Evolutionary conservation across 1,284 basidiomycete species (phyloP), one percentile per base, ranked within the genome.

Genomic region (Trametes pubescens): DNA sequence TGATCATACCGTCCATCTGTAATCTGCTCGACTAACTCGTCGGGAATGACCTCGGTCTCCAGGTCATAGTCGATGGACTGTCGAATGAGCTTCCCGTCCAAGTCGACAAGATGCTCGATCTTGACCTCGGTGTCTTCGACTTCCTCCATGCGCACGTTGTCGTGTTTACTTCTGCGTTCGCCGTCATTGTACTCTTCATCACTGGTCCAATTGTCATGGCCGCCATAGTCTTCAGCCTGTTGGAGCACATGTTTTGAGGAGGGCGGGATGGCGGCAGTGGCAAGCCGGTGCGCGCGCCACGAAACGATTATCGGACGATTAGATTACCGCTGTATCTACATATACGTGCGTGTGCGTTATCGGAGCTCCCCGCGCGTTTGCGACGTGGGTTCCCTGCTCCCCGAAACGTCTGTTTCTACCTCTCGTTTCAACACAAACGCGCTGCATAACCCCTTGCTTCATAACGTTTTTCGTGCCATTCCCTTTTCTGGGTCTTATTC

Each of bases 1-100:
- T 80, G 72, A 64, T 84, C 80, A 16, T 79, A 77, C 4, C 59
- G 57, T 8, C 58, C 72, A n/a, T 64, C 73, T 18, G 79, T 75
- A 58, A 81, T 76, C 0, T 71, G 16, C 10, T 69, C 59, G 7
- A 60, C 59, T 2, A 71, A 69, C 46, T 79, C 68, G 8, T 70
- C 69, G 0, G 78, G 80, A 21, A 81, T 75, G 13, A 79, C 69
- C 48, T 75, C 71, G 4, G 52, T 65, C n/a, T 76, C 70, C 3
- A 74, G 64, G 1, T 74, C 71, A 7, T 79, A 57, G 0, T 69
- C 61, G 3, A 82, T 57, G 0, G 66, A 49, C 0, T 68, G 53
- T 16, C 21, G 58, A 40, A 77, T 62, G 24, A 47, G 46, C 18
- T 59, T 62, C 2, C 79, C 80, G 22, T 80, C 71, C 13, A 82